These are phyloP conservation scores for Hymenoscyphus scutula DNA, from an alignment of 2,329 filamentous ascomycete genomes.

Conservation along the genomic window DNA sequence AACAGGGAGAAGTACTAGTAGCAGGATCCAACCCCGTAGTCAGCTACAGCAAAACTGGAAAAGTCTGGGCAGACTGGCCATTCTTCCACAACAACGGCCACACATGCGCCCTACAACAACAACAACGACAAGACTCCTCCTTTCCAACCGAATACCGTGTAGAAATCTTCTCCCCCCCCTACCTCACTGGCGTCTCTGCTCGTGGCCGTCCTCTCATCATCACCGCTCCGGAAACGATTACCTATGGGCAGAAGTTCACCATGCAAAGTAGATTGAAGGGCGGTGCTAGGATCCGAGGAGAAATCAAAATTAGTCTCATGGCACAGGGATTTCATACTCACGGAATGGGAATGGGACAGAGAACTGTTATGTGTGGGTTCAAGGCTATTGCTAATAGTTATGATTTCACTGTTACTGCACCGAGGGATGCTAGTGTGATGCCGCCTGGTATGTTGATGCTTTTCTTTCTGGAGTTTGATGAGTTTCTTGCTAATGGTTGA, in stretches of 20 bases:
- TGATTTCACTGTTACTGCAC: background rate
- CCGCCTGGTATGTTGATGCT: background rate
- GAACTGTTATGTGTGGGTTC: background rate
- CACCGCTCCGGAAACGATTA: background rate
- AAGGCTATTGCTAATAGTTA: background rate
- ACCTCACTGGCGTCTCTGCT: background rate
- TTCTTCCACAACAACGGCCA: slow-evolving; percentile 2
- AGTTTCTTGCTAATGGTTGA: background rate
- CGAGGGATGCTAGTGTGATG: slow-evolving; percentile 9
- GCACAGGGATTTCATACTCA: background rate
- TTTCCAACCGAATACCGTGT: slow-evolving; percentile 5
- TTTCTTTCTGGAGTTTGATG: background rate
- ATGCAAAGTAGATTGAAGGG: background rate
- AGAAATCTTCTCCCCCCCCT: slow-evolving; percentile 4
- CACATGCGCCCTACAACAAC: background rate
- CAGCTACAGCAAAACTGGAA: background rate
- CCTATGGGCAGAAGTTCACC: background rate
- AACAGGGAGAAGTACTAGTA: slow-evolving; percentile 1
- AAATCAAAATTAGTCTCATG: background rate
- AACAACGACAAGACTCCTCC: background rate
- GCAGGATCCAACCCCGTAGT: slow-evolving; percentile 4
- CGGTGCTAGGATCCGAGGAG: background rate
- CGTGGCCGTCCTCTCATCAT: background rate
- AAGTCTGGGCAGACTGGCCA: background rate
- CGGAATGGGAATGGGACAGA: background rate